Conservation (phyloP, 2,329 filamentous ascomycete genomes). For the Sporothrix humicola region DNA sequence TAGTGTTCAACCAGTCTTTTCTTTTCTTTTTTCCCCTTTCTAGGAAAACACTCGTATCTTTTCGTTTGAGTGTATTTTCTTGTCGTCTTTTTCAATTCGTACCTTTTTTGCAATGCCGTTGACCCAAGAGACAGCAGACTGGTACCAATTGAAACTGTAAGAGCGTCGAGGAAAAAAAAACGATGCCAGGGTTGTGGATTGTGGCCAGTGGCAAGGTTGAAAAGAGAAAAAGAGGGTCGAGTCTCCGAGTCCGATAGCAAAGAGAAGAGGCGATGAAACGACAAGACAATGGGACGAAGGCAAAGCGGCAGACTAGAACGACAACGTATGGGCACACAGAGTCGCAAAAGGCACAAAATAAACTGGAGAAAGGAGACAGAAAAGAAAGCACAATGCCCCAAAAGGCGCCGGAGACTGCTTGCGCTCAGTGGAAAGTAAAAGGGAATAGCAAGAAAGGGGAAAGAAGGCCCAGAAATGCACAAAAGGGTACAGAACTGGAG, state of each 20-base stretch:
- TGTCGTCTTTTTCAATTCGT: background rate
- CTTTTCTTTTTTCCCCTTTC: background rate
- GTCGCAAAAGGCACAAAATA: background rate
- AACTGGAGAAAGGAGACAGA: background rate
- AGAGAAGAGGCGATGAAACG: background rate
- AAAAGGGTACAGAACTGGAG: background rate
- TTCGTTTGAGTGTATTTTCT: background rate
- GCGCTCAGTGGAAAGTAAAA: background rate
- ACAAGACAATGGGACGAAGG: background rate
- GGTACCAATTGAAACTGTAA: conserved; percentile 6
- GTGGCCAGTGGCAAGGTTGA: conserved; percentile 17
- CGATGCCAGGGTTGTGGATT: conserved; percentile 6
- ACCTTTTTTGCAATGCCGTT: background rate
- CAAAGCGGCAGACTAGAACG: conserved; percentile 1
- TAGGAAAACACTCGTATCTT: background rate
- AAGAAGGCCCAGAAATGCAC: background rate
- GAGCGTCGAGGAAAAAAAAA: background rate
- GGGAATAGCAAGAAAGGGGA: background rate
- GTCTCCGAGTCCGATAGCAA: background rate
- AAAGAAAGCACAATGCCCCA: background rate
- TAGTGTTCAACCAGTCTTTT: background rate
- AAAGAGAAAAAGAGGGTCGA: conserved; percentile 19
- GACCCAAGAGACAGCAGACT: background rate
- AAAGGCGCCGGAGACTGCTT: background rate
- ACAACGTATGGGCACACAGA: background rate